Base-by-base conservation (phyloP, 2,329 filamentous ascomycete species). In the Acarospora socialis region DNA sequence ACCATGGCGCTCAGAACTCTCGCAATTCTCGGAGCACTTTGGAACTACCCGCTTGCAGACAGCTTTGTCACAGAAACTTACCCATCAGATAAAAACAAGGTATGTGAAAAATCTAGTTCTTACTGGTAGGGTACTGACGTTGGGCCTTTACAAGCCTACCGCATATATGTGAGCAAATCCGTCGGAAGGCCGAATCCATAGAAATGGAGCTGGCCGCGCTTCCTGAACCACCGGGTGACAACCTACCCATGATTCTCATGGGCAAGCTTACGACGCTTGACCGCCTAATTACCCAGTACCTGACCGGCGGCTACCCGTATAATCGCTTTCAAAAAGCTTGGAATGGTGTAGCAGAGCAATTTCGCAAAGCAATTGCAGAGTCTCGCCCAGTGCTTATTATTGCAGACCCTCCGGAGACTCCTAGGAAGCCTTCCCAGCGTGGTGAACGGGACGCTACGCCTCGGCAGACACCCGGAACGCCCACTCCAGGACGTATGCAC, bases 221-320 rank as follows among this genome's bases (percentile, higher is more conserved):
- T 0, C 80, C 80, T 0, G 76, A 81, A 21, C 66, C 81, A 0
- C 77, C 78, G 0, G 54, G 54, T 0, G 54, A 60, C 0, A 81
- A 83, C 25, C 68, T 83, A 0, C 66, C 74, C n/a, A 59, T 74
- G 0, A 70, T 74, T 7, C 65, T 92, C 0, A 65, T 66, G 13
- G 65, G 66, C 2, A 68, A 71, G 7, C 49, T 87, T 0, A 58
- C 61, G 8, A 57, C 56, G 0, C 75, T 87, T 38, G 65, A 68
- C 0, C 54, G 60, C 0, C 47, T 59, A 0, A 60, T 82, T 1
- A 59, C 65, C 4, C 54, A 58, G 0, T 58, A 73, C 1, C 54
- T 81, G 4, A 59, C 66, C 13, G 64, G 72, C 5, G 62, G 65
- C 0, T 48, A 48, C 2, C 45, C 50, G 0, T 37, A 48, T 3